Percentiles rank a stretch among this genome's conserved stretches.
Evolutionary conservation across 169 alveolate genomes (phyloP).

Genomic region (Amoebophrya sp.): DNA sequence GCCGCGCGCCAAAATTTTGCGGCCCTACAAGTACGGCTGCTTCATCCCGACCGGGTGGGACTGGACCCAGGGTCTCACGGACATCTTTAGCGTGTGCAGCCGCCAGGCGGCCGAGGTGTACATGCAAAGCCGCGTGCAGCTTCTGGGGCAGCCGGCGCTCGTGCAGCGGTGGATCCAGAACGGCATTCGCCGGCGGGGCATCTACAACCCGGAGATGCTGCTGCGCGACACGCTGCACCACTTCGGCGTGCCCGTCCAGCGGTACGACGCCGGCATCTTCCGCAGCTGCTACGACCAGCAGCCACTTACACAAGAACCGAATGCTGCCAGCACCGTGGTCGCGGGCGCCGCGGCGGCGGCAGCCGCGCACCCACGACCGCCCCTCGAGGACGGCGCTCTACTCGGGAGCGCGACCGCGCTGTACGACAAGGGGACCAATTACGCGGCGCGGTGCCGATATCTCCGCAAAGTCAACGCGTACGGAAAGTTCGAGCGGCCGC

Average conservation of each 20-base stretch:
- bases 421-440: neutral
- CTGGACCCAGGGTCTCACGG: neutral
- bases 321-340: neutral
- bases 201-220: constrained; percentile 15
- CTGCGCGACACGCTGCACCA: neutral
- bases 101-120: neutral
- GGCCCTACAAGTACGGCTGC: neutral
- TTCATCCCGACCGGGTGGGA: neutral
- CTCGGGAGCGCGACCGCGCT: neutral
- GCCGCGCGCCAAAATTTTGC: neutral
- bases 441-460: neutral
- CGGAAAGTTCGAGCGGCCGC: neutral
- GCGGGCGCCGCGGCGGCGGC: neutral
- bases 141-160: neutral
- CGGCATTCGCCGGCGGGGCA: neutral
- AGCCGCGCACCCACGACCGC: too few relatives aligned
- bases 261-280: neutral
- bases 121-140: neutral
- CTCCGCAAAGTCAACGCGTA: neutral
- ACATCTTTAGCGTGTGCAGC: neutral
- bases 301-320: neutral
- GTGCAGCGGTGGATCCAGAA: neutral
- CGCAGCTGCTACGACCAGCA: neutral
- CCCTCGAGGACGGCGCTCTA: neutral
- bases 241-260: neutral